These are phyloP conservation scores for Phytophthora pistaciae DNA, from an alignment of 352 stramenopile genomes.

Conservation along the genomic window DNA sequence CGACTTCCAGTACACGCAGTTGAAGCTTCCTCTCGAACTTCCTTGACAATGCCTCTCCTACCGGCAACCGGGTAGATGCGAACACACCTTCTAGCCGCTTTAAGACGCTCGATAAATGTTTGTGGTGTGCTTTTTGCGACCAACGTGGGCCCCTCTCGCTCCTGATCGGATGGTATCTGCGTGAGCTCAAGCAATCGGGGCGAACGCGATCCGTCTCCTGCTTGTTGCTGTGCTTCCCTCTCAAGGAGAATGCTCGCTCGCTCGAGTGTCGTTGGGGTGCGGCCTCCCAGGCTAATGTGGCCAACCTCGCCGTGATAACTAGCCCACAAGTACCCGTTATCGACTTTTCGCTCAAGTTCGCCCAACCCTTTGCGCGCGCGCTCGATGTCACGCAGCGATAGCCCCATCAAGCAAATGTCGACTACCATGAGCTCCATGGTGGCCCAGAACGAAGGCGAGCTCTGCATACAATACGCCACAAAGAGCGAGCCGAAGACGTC, in stretches of 20 bases:
- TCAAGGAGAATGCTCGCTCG: conserved; percentile 2
- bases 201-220: background rate
- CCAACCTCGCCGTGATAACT: background rate
- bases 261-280: background rate
- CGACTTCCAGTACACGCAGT: background rate
- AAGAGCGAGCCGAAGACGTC: conserved; percentile 1
- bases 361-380: background rate
- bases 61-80: background rate
- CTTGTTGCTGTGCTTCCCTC: background rate
- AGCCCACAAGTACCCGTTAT: background rate
- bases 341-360: background rate
- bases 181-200: background rate
- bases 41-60: background rate
- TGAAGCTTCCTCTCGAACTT: background rate
- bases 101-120: background rate
- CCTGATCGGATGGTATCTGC: background rate
- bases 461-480: conserved; percentile 2
- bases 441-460: background rate
- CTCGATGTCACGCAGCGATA: conserved; percentile 1
- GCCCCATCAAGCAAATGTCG: background rate
- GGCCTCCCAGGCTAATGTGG: background rate
- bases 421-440: background rate
- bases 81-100: background rate
- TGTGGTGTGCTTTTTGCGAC: background rate
- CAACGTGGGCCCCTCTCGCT: background rate